Evolutionary conservation across 345 rosid species (phyloP).

Genomic region (Populus tremula): DNA sequence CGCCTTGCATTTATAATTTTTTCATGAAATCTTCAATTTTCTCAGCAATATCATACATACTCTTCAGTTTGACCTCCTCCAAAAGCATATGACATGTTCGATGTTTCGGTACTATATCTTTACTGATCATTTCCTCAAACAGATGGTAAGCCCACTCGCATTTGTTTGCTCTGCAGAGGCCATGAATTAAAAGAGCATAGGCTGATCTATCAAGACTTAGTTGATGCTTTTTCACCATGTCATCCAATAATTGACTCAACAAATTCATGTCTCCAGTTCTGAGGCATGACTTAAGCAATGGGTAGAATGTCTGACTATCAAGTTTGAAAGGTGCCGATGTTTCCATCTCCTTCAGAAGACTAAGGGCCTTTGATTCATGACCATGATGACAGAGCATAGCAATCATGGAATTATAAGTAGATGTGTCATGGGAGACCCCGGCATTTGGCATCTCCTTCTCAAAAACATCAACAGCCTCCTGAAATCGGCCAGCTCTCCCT

Average conservation of each 20-base stretch:
- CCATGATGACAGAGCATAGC: constrained; percentile 64
- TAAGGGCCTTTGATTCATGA: constrained; percentile 44
- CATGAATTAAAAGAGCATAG: constrained; percentile 73
- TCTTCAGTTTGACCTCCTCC: constrained; percentile 55
- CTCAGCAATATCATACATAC: constrained; percentile 51
- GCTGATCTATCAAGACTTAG: constrained; percentile 73
- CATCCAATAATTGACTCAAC: constrained; percentile 56
- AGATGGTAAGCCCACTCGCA: constrained; percentile 66
- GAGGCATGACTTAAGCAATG: constrained; percentile 66
- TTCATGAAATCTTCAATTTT: constrained; percentile 59
- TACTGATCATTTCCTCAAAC: constrained; percentile 68
- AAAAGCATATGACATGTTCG: constrained; percentile 61
- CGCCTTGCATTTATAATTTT: constrained; percentile 34
- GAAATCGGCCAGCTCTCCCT: constrained; percentile 52
- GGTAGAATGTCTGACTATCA: constrained; percentile 65
- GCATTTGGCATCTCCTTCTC: constrained; percentile 53
- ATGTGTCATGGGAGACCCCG: constrained; percentile 44
- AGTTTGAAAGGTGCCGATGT: constrained; percentile 47
- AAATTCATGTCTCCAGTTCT: constrained; percentile 55
- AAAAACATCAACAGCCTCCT: constrained; percentile 55
- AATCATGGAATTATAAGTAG: constrained; percentile 77
- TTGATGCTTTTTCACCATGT: constrained; percentile 69
- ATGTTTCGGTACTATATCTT: constrained; percentile 61
- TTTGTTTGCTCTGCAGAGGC: constrained; percentile 60
- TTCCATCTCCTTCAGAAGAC: constrained; percentile 57